These are phyloP conservation scores for Mycotypha africana DNA, from an alignment of 371 early-diverging fungal species.

Conservation along the genomic window DNA sequence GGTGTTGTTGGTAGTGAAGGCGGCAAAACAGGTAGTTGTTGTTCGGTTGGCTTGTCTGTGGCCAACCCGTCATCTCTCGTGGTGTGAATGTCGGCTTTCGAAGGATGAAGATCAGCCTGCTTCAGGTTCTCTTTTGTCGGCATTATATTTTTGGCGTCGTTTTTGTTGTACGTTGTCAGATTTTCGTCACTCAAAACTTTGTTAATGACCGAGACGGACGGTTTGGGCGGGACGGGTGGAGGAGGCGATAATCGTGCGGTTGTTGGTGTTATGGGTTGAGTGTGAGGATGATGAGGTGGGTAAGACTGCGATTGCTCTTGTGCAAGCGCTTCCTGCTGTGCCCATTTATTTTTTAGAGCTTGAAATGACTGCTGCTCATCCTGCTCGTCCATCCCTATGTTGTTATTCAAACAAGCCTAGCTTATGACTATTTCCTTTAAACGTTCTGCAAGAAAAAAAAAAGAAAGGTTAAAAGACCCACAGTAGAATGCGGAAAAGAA, in stretches of 20 bases:
- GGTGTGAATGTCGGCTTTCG: not conserved
- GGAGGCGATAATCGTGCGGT: too few relatives aligned
- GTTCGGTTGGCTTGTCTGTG: not conserved
- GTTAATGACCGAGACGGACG: conserved; percentile 1
- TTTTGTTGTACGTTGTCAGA: not conserved
- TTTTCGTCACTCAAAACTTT: not conserved
- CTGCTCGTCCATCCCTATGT: not conserved
- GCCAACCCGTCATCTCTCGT: not conserved
- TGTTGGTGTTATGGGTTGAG: not conserved
- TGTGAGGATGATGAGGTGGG: not conserved
- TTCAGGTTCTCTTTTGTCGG: too few relatives aligned
- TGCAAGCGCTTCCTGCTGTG: conserved; percentile 5
- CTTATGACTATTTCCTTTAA: too few relatives aligned
- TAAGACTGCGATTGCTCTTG: not conserved
- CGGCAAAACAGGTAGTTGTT: not conserved
- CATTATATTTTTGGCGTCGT: not conserved
- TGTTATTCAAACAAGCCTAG: too few relatives aligned
- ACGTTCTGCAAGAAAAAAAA: too few relatives aligned
- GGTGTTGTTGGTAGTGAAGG: not conserved
- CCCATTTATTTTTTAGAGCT: conserved; percentile 19
- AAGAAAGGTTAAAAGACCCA: too few relatives aligned
- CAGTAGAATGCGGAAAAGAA: too few relatives aligned
- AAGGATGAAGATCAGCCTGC: too few relatives aligned
- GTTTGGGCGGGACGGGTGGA: conserved; percentile 25
- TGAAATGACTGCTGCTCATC: conserved; percentile 19